Evolutionary conservation across 148 eudicot species (phyloP).

Genomic region (Rhododendron williamsianum): DNA sequence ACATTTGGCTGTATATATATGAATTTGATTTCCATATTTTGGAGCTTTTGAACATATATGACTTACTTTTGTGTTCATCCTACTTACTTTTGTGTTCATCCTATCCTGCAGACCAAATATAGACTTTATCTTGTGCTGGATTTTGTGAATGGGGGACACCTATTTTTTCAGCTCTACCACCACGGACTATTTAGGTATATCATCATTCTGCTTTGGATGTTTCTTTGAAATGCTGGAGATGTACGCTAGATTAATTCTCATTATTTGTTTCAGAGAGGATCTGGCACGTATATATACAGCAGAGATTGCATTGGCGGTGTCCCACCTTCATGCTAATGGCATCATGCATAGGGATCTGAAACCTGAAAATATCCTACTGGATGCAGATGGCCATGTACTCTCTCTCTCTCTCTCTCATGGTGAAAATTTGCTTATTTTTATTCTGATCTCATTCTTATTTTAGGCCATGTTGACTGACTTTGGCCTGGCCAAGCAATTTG

Average conservation of each 20-base stretch:
- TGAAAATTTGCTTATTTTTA: background rate
- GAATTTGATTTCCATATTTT: background rate
- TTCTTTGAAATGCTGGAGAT: background rate
- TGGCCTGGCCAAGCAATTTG: slow-evolving; percentile 50
- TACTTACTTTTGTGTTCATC: background rate
- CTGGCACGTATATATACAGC: slow-evolving; percentile 46
- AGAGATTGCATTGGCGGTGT: slow-evolving; percentile 48
- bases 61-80: background rate
- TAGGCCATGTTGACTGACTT: slow-evolving; percentile 50
- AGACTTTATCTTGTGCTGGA: slow-evolving; percentile 48
- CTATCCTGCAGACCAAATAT: slow-evolving; percentile 39
- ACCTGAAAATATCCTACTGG: slow-evolving; percentile 57
- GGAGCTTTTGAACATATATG: background rate
- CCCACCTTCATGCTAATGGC: slow-evolving; percentile 38
- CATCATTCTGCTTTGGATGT: background rate
- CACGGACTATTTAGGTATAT: slow-evolving; percentile 43
- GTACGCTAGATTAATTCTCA: background rate
- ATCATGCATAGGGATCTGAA: slow-evolving; percentile 57
- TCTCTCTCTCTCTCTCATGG: background rate
- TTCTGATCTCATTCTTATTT: background rate
- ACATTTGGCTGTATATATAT: no score
- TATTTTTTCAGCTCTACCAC: slow-evolving; percentile 45
- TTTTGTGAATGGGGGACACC: slow-evolving; percentile 51
- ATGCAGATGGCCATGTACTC: slow-evolving; percentile 45
- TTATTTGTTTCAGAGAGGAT: slow-evolving; percentile 35